Evolutionary conservation across 2,329 filamentous ascomycete species (phyloP).

Genomic region (Botrytis fragariae): DNA sequence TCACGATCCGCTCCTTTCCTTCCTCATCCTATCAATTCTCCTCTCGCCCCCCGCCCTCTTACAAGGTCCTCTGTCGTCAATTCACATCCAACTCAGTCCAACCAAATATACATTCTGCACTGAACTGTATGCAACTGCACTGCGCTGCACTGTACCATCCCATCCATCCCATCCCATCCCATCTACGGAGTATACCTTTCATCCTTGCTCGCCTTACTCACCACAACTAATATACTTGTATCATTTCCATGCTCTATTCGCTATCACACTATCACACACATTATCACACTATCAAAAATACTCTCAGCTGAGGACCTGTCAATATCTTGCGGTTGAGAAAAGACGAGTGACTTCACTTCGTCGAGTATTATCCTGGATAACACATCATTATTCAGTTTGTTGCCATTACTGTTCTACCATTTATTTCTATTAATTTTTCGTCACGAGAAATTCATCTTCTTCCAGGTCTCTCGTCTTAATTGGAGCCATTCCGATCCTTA

Average conservation of each 20-base stretch:
- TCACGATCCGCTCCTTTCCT: background rate
- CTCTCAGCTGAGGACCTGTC: slow-evolving; percentile 5
- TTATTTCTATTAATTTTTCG: background rate
- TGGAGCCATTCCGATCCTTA: slow-evolving; percentile 1
- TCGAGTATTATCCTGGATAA: background rate
- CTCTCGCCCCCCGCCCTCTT: background rate
- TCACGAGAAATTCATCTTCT: background rate
- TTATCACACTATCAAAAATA: background rate
- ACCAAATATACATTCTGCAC: background rate
- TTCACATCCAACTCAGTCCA: background rate
- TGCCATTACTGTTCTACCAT: background rate
- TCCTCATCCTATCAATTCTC: slow-evolving; percentile 1
- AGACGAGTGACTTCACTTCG: background rate
- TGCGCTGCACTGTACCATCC: background rate
- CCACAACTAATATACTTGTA: background rate
- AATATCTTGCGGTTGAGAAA: background rate
- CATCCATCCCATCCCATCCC: background rate
- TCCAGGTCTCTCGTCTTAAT: background rate
- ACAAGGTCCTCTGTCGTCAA: background rate
- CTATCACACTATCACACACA: background rate
- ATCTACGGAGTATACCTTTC: background rate
- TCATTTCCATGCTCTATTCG: background rate
- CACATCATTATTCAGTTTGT: background rate
- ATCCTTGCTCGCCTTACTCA: background rate
- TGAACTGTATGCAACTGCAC: background rate